Evolutionary conservation across 441 rosid species (phyloP), one percentile per base, ranked within the genome.

Genomic region (Pelargonium myrrhifolium): DNA sequence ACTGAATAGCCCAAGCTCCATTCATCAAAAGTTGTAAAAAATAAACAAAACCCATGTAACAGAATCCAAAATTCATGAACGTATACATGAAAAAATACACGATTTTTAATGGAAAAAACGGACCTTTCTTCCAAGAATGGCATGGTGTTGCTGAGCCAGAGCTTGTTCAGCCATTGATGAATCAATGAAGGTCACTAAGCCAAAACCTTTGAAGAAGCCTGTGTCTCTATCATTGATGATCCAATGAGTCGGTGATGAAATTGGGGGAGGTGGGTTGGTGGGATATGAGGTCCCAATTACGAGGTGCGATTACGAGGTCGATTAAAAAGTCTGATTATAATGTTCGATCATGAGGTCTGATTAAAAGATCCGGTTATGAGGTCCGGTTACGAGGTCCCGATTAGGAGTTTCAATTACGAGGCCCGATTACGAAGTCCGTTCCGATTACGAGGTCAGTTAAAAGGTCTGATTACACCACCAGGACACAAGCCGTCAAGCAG

Each of bases 401-500:
- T 22, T 22, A 1, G 2, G 2, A 2, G 26, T 2, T 22, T n/a
- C n/a, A 2, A 22, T 22, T 22, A 22, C 26, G 26, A 22, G 2
- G 26, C 2, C 2, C 2, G 26, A 22, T 22, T 22, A n/a, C n/a
- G n/a, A n/a, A n/a, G n/a, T n/a, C n/a, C n/a, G n/a, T n/a, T n/a
- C n/a, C n/a, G n/a, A n/a, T n/a, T n/a, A n/a, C n/a, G n/a, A n/a
- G n/a, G n/a, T n/a, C n/a, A 22, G 94, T 85, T 20, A 88, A 94
- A 31, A 81, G 85, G 78, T n/a, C n/a, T n/a, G n/a, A n/a, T n/a
- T 90, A 86, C 79, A 68, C 86, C 77, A 88, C 96, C 71, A 84
- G 98, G 87, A 82, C 95, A 26, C 92, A 89, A 76, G 93, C 95
- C 11, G 80, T 86, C 68, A 87, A 87, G 78, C 78, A 74, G 64